Evolutionary conservation across 345 rosid genomes (phyloP), one percentile per base, ranked within the genome.

Genomic region (Sisymbrium irio): DNA sequence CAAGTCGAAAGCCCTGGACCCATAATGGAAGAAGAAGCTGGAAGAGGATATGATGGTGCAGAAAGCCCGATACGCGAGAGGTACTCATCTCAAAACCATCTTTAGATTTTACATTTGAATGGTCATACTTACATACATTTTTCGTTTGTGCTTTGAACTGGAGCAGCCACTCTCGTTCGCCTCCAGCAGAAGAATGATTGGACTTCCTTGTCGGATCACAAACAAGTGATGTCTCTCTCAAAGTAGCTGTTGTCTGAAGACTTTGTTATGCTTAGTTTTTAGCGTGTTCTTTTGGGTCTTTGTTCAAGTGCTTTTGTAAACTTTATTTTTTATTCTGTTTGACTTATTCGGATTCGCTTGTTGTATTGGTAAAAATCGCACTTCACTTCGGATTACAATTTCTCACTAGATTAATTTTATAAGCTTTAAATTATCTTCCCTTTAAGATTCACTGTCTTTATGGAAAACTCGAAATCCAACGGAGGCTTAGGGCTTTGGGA

Each of bases 1-100:
- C 86, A 85, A 68, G 89, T 78, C 36, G 93, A 82, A 32, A 92
- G 93, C 80, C 93, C 93, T 8, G 56, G 69, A 14, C 67, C 36
- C 1, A 49, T 49, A 65, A 17, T 66, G 53, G 73, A 59, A 58
- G 73, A 59, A 56, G 67, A 59, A 7, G 4, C 64, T 0, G 72
- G 66, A 18, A 56, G 69, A 32, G 73, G 62, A 39, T 63, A 55
- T 32, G 72, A 58, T 57, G 76, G 76, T 56, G 75, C 30, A n/a
- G 80, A 65, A 15, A 77, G 76, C 72, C 76, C 76, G 3, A 64
- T 70, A 15, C 67, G 54, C 20, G 55, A 71, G 76, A 77, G 76
- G 75, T 77, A 47, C 27, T 22, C 15, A 57, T 27, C 18, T n/a
- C 12, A 39, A 39, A 55, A 13, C 71, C 32, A 14, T 33, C 36